Evolutionary conservation across 768 basidiomycete species (phyloP).

Genomic region (Lentinula detonsa): DNA sequence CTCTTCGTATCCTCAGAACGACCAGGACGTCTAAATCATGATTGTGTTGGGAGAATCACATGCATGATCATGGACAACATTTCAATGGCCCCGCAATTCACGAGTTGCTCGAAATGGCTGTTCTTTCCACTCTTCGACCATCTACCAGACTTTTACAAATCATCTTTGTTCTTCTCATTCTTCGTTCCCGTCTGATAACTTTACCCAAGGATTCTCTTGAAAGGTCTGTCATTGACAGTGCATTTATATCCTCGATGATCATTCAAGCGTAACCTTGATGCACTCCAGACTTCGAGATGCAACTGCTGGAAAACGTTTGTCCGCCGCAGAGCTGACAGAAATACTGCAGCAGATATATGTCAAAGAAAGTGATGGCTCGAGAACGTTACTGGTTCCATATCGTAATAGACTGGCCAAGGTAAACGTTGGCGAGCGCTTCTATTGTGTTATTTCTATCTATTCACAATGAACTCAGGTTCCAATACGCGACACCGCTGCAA

Average conservation of each 20-base stretch:
- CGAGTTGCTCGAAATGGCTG: neutral
- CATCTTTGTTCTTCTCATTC: conserved; percentile 40
- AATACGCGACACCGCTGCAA: neutral
- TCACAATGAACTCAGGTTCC: conserved; percentile 33
- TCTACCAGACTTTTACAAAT: conserved; percentile 30
- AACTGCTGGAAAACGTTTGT: conserved; percentile 21
- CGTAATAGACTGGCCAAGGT: conserved; percentile 50
- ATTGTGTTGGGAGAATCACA: neutral
- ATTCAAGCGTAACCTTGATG: neutral
- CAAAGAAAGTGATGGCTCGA: conserved; percentile 49
- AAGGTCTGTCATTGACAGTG: conserved; percentile 3
- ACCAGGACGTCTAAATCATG: no score
- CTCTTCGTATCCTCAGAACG: neutral
- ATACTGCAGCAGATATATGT: conserved; percentile 61
- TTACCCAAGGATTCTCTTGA: conserved; percentile 24
- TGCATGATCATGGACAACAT: neutral
- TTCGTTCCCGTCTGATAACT: conserved; percentile 38
- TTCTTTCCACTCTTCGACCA: neutral
- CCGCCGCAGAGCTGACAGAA: conserved; percentile 34
- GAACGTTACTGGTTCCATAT: conserved; percentile 64
- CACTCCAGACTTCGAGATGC: conserved; percentile 16
- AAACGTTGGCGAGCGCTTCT: neutral
- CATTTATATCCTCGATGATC: neutral
- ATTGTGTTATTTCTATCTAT: no score
- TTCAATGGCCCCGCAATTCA: neutral